A percentile compares a stretch with the other conserved stretches of the same genome.
Conservation (phyloP, 108 stramenopile species). For the Cyclostephanos tholiformis region DNA sequence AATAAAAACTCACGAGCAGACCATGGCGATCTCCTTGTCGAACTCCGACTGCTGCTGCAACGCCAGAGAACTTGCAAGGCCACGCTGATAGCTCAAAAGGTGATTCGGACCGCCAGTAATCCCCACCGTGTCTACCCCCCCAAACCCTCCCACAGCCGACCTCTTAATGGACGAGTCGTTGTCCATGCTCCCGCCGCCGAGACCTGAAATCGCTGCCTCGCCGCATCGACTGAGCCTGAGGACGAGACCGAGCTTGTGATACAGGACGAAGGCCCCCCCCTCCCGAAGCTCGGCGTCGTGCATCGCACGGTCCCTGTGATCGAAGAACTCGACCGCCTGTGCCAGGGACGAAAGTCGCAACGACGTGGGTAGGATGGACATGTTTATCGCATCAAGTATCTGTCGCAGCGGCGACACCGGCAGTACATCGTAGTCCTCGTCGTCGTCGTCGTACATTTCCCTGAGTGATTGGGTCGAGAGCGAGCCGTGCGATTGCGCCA, state of each 20-base stretch:
- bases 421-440: constrained; percentile 19
- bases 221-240: constrained; percentile 20
- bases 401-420: constrained; percentile 51
- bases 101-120: constrained; percentile 19
- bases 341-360: constrained; percentile 43
- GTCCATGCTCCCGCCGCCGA: constrained; percentile 2
- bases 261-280: constrained; percentile 56
- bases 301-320: constrained; percentile 53
- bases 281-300: constrained; percentile 56
- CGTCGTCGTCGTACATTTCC: background rate
- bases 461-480: background rate
- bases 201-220: background rate
- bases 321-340: constrained; percentile 55
- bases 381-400: constrained; percentile 51
- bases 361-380: constrained; percentile 53
- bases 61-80: constrained; percentile 23
- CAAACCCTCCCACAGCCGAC: background rate
- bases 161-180: background rate
- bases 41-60: constrained; percentile 41
- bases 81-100: constrained; percentile 22
- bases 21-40: constrained; percentile 60
- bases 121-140: background rate
- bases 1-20: constrained; percentile 26
- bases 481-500: too few relatives aligned
- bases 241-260: constrained; percentile 53